These are phyloP conservation scores for Ophiocordyceps camponoti-rufipedis DNA, from an alignment of 2,329 filamentous ascomycete genomes.

Conservation along the genomic window DNA sequence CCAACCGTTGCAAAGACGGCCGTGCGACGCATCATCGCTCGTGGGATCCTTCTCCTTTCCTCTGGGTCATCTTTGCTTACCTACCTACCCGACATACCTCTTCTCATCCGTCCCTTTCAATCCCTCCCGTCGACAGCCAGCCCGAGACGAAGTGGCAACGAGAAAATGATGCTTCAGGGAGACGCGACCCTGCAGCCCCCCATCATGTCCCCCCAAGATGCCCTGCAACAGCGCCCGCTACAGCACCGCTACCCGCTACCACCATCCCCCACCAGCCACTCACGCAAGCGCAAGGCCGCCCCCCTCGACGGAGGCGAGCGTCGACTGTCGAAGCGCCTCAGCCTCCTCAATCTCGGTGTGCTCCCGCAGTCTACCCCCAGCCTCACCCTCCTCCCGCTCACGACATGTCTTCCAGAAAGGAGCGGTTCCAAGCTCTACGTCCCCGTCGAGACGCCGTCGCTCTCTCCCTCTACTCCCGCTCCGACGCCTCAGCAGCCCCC, in stretches of 20 bases:
- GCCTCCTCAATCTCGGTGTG: conserved; percentile 65
- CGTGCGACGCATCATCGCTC: too few species aligned
- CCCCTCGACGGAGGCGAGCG: conserved; percentile 35
- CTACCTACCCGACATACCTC: too few species aligned
- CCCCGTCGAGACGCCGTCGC: conserved; percentile 33
- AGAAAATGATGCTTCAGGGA: too few species aligned
- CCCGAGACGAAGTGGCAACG: too few species aligned
- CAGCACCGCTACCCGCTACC: conserved; percentile 1
- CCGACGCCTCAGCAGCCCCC: background rate
- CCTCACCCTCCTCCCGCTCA: background rate
- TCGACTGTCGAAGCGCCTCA: conserved; percentile 69
- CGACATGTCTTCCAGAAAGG: conserved; percentile 25
- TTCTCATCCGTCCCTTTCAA: too few species aligned
- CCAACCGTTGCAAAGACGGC: too few species aligned
- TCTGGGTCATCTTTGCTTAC: too few species aligned
- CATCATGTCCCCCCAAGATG: too few species aligned
- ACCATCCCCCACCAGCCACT: conserved; percentile 5
- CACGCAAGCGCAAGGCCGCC: conserved; percentile 42
- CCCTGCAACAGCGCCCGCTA: background rate
- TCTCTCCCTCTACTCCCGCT: background rate
- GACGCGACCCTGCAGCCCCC: background rate
- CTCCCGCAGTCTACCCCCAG: background rate
- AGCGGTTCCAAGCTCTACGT: conserved; percentile 47
- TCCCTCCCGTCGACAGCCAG: too few species aligned
- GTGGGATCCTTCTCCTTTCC: background rate